Percentiles rank a stretch among this genome's conserved stretches.
Conservation (phyloP, 73 alveolate genomes). For the Tetrahymena malaccensis region DNA sequence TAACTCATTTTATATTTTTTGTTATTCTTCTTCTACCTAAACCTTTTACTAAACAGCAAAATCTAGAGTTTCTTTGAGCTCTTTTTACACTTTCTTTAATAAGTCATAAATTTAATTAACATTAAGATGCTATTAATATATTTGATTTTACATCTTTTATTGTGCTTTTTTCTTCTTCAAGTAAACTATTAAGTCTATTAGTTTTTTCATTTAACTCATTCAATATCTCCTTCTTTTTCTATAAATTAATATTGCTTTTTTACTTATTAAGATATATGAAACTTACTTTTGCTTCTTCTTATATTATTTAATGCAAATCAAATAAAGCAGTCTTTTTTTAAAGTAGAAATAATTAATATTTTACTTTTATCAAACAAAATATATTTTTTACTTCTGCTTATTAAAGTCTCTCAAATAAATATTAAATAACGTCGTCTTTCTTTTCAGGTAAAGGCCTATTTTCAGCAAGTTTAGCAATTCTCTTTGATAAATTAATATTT, state of each 20-base stretch:
- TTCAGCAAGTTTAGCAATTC: background rate
- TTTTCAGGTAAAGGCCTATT: background rate
- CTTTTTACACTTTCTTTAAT: background rate
- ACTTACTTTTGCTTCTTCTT: background rate
- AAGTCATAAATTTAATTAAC: background rate
- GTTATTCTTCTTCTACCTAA: background rate
- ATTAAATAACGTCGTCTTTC: background rate
- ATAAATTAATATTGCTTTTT: background rate
- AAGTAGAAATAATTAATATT: background rate
- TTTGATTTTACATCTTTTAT: background rate
- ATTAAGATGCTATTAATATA: background rate
- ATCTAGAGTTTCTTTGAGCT: background rate
- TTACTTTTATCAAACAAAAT: background rate
- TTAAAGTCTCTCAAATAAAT: background rate
- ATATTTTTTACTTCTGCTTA: background rate
- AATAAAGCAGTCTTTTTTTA: background rate
- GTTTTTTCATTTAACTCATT: background rate
- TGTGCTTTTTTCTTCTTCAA: background rate
- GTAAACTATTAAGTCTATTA: background rate
- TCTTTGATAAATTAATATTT: background rate
- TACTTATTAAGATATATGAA: background rate
- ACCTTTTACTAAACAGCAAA: background rate
- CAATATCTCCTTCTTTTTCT: background rate
- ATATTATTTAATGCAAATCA: background rate
- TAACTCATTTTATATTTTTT: background rate